Evolutionary conservation across 2,329 filamentous ascomycete species (phyloP).

Genomic region (Dothideomycetes sp.): DNA sequence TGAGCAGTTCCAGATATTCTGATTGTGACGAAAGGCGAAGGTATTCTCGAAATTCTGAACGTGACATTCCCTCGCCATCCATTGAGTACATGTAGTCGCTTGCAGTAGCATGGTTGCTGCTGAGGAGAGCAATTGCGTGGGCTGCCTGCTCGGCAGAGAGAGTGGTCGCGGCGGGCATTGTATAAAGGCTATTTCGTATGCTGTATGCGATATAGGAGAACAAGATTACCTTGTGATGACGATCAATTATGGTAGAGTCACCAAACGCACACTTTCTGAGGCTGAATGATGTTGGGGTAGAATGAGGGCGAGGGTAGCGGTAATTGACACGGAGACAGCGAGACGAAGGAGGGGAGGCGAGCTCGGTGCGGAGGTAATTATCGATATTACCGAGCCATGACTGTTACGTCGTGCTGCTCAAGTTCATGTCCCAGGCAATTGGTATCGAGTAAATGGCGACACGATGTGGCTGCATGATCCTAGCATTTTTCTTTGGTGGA

Average conservation of each 20-base stretch:
- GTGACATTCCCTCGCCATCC: neutral
- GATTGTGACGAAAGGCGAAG: constrained; percentile 2
- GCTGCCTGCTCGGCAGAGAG: neutral
- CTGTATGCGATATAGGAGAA: too few species aligned
- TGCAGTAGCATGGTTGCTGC: constrained; percentile 2
- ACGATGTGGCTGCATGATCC: neutral
- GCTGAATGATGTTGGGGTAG: too few species aligned
- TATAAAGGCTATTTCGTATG: too few species aligned
- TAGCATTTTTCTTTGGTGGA: neutral
- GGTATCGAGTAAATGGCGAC: neutral
- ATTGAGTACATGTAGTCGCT: constrained; percentile 2
- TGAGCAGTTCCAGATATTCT: constrained; percentile 9
- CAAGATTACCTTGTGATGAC: too few species aligned
- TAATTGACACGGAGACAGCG: too few species aligned
- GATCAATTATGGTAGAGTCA: too few species aligned
- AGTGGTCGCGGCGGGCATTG: neutral
- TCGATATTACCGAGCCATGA: neutral
- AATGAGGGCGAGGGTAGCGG: too few species aligned
- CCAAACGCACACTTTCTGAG: too few species aligned
- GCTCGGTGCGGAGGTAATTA: too few species aligned
- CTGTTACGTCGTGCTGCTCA: neutral
- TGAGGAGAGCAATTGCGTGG: constrained; percentile 6
- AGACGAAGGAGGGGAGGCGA: too few species aligned
- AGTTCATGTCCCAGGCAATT: neutral
- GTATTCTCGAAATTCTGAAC: neutral